Evolutionary conservation across 768 basidiomycete genomes (phyloP).

Genomic region (Boletus insuetus): DNA sequence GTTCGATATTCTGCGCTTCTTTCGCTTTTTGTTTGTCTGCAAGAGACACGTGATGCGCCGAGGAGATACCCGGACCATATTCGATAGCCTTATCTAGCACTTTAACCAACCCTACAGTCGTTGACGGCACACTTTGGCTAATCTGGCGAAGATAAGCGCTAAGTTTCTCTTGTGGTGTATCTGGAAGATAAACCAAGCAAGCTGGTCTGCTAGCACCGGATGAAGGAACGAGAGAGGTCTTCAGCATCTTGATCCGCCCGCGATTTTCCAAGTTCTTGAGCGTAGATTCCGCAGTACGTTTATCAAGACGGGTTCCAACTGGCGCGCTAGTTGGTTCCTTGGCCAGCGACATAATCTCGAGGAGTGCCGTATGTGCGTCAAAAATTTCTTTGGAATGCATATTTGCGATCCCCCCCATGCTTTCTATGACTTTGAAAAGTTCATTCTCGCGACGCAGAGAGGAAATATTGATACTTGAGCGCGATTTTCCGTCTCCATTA

Average conservation of each 20-base stretch:
- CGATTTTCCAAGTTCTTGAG: constrained; percentile 60
- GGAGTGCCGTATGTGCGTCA: constrained; percentile 61
- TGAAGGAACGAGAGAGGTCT: constrained; percentile 55
- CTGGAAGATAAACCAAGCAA: constrained; percentile 65
- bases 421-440: constrained; percentile 62
- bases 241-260: constrained; percentile 68
- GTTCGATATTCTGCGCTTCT: constrained; percentile 39
- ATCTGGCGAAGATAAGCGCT: constrained; percentile 57
- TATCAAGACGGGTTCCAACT: constrained; percentile 66
- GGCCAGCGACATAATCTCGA: constrained; percentile 52
- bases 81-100: constrained; percentile 54
- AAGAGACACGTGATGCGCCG: constrained; percentile 32
- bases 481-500: constrained; percentile 9
- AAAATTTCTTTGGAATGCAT: constrained; percentile 66
- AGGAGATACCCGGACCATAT: constrained; percentile 46
- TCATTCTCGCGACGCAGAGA: constrained; percentile 81
- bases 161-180: constrained; percentile 50
- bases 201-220: constrained; percentile 60
- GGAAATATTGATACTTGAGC: constrained; percentile 64
- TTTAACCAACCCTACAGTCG: constrained; percentile 38
- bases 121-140: constrained; percentile 35
- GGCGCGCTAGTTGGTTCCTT: constrained; percentile 73
- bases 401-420: constrained; percentile 64
- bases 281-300: constrained; percentile 62
- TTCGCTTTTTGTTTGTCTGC: constrained; percentile 37